These are phyloP conservation scores for Hylodesmum podocarpum DNA, from an alignment of 306 rosid genomes.

Conservation along the genomic window DNA sequence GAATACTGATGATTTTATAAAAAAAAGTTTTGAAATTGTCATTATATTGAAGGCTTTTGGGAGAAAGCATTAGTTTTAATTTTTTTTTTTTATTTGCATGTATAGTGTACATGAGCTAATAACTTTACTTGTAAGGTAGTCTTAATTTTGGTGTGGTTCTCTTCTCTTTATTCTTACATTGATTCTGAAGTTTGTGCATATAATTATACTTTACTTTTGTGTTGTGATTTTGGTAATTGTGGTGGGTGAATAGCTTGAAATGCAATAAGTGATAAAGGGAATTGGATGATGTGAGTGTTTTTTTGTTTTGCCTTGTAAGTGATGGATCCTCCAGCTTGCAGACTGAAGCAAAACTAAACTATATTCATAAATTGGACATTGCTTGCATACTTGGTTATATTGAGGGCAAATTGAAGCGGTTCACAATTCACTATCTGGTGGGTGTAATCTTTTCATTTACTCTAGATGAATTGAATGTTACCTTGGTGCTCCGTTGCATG, in stretches of 20 bases:
- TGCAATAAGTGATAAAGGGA: background rate
- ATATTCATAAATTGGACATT: background rate
- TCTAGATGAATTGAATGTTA: background rate
- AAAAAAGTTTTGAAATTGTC: background rate
- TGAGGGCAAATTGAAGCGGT: background rate
- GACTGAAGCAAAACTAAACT: slow-evolving; percentile 4
- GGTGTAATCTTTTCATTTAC: background rate
- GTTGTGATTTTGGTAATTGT: background rate
- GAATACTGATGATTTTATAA: background rate
- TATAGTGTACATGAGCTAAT: background rate
- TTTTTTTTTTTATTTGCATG: background rate
- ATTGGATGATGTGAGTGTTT: background rate
- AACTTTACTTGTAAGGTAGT: slow-evolving; percentile 24
- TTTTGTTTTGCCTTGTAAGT: background rate
- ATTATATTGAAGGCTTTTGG: background rate
- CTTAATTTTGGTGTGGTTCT: slow-evolving; percentile 6
- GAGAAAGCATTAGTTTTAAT: background rate
- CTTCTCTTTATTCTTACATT: slow-evolving; percentile 27
- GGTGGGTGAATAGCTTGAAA: slow-evolving; percentile 8
- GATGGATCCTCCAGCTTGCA: background rate
- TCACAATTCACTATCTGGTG: slow-evolving; percentile 13
- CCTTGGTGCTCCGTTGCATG: too few relatives aligned
- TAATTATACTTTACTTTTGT: slow-evolving; percentile 33
- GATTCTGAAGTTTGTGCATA: slow-evolving; percentile 28
- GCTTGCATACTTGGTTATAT: slow-evolving; percentile 15